Evolutionary conservation across 768 basidiomycete species (phyloP), one percentile per base, ranked within the genome.

Genomic region (Amanita thiersii): DNA sequence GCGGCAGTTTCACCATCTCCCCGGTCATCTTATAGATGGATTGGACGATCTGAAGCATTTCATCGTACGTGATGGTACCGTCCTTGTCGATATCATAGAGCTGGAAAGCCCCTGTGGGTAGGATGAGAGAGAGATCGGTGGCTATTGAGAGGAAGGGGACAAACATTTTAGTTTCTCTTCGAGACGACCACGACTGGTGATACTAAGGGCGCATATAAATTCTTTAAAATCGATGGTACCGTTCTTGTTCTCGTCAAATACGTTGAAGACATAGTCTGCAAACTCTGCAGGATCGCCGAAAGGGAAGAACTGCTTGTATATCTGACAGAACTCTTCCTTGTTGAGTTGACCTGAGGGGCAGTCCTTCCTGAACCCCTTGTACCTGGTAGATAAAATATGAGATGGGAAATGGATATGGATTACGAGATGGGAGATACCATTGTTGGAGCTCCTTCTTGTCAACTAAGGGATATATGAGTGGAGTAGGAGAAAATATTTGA

Each of bases 1-100:
- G 70, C n/a, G 96, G 93, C 15, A 98, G 77, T 60, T 92, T 93
- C 49, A 98, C 94, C 93, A 98, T 97, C 62, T 93, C 82, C 14
- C 96, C 96, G 3, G 96, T 98, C 96, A 99, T 98, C 77, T 94
- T 97, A 74, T 98, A 99, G 66, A 99, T 99, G 33, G 90, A 85
- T 54, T 85, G 79, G 6, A 99, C 96, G 58, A 99, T 99, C 68
- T 89, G 82, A 23, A 98, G 80, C 96, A 99, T 99, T 68, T 99
- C 96, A 56, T 92, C 83, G 63, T 97, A 97, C 29, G 96, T 96
- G 67, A 99, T 98, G 52, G 77, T 85, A 6, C 96, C 96, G 57
- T 99, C 96, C 52, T 90, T 90, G 67, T 99, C 90, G 54, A 99
- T 97, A 57, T 99, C 96, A 60, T 99, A 99, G 31, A 99, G 71